These are phyloP conservation scores for Coemansia sp. DNA, from an alignment of 192 early-diverging fungal species.

Conservation along the genomic window DNA sequence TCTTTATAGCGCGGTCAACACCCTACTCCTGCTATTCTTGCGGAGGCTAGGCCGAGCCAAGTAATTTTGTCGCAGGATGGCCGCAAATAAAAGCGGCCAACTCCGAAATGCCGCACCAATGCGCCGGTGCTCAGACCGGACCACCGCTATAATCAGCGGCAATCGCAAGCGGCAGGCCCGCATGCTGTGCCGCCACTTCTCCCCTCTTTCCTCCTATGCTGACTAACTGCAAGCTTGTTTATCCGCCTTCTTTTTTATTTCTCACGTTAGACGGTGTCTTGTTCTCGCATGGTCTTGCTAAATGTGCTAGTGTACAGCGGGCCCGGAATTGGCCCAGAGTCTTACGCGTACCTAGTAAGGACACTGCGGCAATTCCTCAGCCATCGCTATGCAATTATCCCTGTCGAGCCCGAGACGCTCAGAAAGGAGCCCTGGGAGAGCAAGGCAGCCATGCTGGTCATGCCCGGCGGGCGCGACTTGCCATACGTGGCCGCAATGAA, in stretches of 20 bases:
- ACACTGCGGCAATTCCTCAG: slow-evolving; percentile 77
- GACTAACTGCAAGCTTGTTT: not conserved
- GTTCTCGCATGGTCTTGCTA: slow-evolving; percentile 21
- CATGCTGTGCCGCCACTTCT: no score
- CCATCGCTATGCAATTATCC: slow-evolving; percentile 83
- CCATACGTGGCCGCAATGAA: slow-evolving; percentile 76
- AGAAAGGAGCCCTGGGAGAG: slow-evolving; percentile 81
- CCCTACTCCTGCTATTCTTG: not conserved
- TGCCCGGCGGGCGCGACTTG: slow-evolving; percentile 87
- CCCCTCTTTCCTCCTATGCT: not conserved
- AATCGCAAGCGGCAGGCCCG: not conserved
- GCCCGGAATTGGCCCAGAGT: slow-evolving; percentile 37
- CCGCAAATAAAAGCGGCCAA: not conserved
- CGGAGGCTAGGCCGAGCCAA: not conserved
- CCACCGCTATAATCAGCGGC: not conserved
- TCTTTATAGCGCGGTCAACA: not conserved
- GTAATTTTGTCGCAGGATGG: not conserved
- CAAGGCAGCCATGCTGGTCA: slow-evolving; percentile 78
- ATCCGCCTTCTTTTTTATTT: not conserved
- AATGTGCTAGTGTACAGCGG: slow-evolving; percentile 54
- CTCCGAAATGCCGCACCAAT: not conserved
- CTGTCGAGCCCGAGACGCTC: slow-evolving; percentile 71
- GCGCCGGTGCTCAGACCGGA: not conserved
- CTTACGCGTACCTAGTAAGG: slow-evolving; percentile 30
- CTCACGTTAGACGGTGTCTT: not conserved